Base-by-base conservation (phyloP, 345 rosid genomes). In the Raphanus sativus region DNA sequence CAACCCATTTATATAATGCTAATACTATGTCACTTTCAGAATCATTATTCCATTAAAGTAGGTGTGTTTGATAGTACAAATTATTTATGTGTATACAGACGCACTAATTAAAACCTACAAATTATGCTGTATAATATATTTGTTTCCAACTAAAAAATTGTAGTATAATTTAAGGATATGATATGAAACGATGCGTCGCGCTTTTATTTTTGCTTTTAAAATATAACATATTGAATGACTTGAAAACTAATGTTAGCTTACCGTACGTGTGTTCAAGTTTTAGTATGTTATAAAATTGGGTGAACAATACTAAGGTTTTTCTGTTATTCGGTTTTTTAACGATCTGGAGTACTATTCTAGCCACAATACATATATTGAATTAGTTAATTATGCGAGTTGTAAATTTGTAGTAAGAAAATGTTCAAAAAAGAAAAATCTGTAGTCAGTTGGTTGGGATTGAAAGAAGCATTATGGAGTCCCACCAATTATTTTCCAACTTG, bases 381-480 rank as follows among this genome's bases (percentile, higher is more conserved):
- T 8, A 50, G 33, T 30, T 56, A 66, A 60, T 65, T 36, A 25
- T 55, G 58, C 33, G 48, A 52, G 25, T 50, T 50, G 52, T 45
- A 36, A 16, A 17, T 65, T 26, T 66, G 25, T 60, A 9, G 62
- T 45, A 21, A 21, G 21, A 21, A 21, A 21, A 21, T 21, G 21
- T 21, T 21, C 21, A 21, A 21, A 21, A 21, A 21, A 21, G 21
- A 21, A 21, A 21, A 21, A 21, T 21, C 21, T 66, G 25, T 60
- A 9, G 62, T 45, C 68, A 60, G 62, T 63, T 38, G 42, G 56
- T 69, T 76, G 69, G 45, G 59, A 52, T 52, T 62, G 42, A 62
- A 62, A 76, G 74, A 52, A 62, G 73, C 73, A 67, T 65, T 67
- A 67, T 62, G 24, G 64, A 76, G 68, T 62, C 69, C 80, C 64